Evolutionary conservation across 75 land plant genomes (phyloP), one percentile per base, ranked within the genome.

Genomic region (Cunninghamia lanceolata): DNA sequence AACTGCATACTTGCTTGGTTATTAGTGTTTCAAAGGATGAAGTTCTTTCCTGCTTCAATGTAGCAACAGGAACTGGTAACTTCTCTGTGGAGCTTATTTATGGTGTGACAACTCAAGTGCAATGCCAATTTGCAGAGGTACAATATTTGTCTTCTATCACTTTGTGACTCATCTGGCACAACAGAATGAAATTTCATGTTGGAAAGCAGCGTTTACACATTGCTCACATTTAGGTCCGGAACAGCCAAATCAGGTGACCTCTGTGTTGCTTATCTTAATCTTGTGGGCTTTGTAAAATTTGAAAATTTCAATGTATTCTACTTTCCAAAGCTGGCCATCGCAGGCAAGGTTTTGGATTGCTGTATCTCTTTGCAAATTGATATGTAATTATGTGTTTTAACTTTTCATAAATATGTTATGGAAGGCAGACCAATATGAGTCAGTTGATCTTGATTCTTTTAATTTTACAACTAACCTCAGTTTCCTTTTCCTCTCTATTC

Each of bases 301-400:
- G 30, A 43, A 80, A 45, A 25, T 80, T 25, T 43, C 82, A 43
- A 43, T 80, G 82, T 80, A 80, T 80, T 43, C 46, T 80, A 80
- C n/a, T 80, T 42, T 80, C 52, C 82, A 80, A 40, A 80, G 46
- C 46, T 45, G 15, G 50, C 50, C 82, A 80, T 80, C 11, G 28
- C 10, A 80, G 45, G 50, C 46, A 45, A 43, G 46, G 82, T 43
- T 78, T 80, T 80, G 47, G 47, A 43, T 43, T 80, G 82, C 30
- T n/a, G 50, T n/a, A 21, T 17, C 47, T 80, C 82, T 6, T 45
- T 43, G 14, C 46, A 80, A 80, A 45, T 45, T 45, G 46, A 80
- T 80, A 45, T 80, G 82, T 80, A 80, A 80, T 80, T 25, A 45
- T 80, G 46, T 6, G 28, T 45, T 42, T 50, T 50, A 50, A 50